Base-by-base conservation (phyloP, 768 basidiomycete genomes). In the Leccinum fibrillosum region DNA sequence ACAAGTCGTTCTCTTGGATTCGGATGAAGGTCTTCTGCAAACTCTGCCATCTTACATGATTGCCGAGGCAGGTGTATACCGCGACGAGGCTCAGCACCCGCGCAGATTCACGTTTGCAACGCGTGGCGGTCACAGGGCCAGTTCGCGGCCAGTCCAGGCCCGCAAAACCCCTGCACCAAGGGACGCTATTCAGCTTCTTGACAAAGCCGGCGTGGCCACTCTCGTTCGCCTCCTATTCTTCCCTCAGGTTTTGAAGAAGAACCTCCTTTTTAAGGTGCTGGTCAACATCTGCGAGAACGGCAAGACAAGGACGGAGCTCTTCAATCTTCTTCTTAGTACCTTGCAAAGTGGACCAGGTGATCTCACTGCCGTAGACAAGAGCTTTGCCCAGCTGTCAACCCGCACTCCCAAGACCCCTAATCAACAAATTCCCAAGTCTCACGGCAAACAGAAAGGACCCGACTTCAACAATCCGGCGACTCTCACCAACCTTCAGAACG, bases 341-440 rank as follows among this genome's bases (percentile, higher is more conserved):
- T 77, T 98, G 6, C 94, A 98, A 72, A 97, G 96, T 64, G 96
- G 96, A 13, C 89, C 94, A 2, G 93, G 91, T 17, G 97, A 98
- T 72, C 80, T 96, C 26, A 86, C 88, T 2, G 86, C 90, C 2
- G 92, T 98, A 21, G 97, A 98, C 75, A 91, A 89, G 69, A 94
- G 92, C 69, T 95, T 97, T 72, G 82, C 92, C 3, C 94, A 95
- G 69, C 84, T 95, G 86, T 90, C 90, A 1, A 81, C 95, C 60
- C 85, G 88, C 23, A 78, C 79, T 2, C 77, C 83, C 10, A 90
- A 88, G 70, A 66, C 80, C 19, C 67, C 72, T 12, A 65, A 63
- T 55, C 78, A 68, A 52, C 69, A 70, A 51, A 74, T 74, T 1
- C 76, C 78, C 19, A 78, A 78, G 45, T 75, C 81, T 5, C 77